A percentile compares a stretch with the other conserved stretches of the same genome.
These are phyloP conservation scores for Psilocybe azurescens DNA, from an alignment of 768 basidiomycete genomes.

Conservation along the genomic window DNA sequence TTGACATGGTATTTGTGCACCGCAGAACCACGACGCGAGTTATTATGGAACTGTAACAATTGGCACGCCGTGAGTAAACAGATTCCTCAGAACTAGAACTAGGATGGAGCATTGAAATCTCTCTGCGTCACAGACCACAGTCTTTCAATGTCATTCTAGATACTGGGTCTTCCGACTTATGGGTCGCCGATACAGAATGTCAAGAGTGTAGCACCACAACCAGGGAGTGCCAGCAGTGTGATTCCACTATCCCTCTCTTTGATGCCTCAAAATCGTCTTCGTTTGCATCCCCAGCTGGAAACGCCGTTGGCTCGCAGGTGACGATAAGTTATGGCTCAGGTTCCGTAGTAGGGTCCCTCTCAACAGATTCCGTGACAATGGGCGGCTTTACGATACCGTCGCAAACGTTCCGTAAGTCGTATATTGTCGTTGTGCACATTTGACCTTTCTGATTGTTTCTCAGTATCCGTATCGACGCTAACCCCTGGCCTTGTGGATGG, in stretches of 20 bases:
- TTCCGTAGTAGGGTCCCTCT: constrained; percentile 56
- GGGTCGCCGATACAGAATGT: constrained; percentile 71
- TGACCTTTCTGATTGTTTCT: not conserved
- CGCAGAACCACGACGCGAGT: constrained; percentile 56
- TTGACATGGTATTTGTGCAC: not conserved
- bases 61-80: constrained; percentile 63
- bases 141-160: constrained; percentile 83
- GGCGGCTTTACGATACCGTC: constrained; percentile 59
- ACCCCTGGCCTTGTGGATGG: constrained; percentile 52
- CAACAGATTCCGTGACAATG: constrained; percentile 67
- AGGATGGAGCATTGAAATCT: not conserved
- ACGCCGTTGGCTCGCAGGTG: constrained; percentile 19
- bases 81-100: not conserved
- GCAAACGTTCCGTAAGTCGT: constrained; percentile 57
- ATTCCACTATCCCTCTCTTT: constrained; percentile 42
- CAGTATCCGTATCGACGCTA: constrained; percentile 64
- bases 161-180: constrained; percentile 91
- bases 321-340: constrained; percentile 76
- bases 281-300: constrained; percentile 17
- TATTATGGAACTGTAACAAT: constrained; percentile 61
- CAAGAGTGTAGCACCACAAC: constrained; percentile 36
- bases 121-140: constrained; percentile 53
- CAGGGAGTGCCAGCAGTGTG: not conserved
- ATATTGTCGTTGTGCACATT: not conserved
- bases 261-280: constrained; percentile 35